Evolutionary conservation across 257 asterid species (phyloP), one percentile per base, ranked within the genome.

Genomic region (Linaria vulgaris): DNA sequence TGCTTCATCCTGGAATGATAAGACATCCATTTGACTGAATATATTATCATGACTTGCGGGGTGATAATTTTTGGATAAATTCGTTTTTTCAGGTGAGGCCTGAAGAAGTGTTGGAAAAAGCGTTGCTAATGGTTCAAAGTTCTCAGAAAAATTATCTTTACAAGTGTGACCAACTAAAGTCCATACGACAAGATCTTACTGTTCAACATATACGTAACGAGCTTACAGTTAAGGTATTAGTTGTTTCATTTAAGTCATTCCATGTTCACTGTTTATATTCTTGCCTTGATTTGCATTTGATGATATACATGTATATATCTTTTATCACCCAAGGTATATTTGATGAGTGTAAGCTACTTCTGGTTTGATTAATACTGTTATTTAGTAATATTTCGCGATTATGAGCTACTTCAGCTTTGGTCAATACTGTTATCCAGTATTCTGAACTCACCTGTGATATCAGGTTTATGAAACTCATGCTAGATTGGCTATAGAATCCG

Each of bases 391-490:
- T n/a, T 46, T 19, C 16, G 61, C 61, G 66, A 49, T 71, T 56
- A 48, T 27, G 17, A 64, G 54, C 47, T 68, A 23, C 60, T 68
- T 46, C 23, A 64, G 22, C 27, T 66, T 34, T 63, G 61, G 43
- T 46, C 51, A 59, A 21, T 23, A 5, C 68, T 62, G 51, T 54
- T 61, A 37, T 64, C 39, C 59, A 22, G 19, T 67, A 38, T 61
- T 37, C 31, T 49, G 48, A 34, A 54, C 56, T 68, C 41, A 55
- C 61, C 50, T 66, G 69, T 74, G 66, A 61, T 79, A 78, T 61
- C 77, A 94, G 99, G 99, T 94, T 16, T 94, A 94, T 70, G 99
- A 94, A 83, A 88, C 95, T 73, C 99, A 90, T 83, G 99, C 95
- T 73, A 92, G 97, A 66, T 72, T 85, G 69, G 96, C 99, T 22